These are phyloP conservation scores for Saccharomycopsis sp. DNA, from an alignment of 805 yeast genomes.

Conservation along the genomic window DNA sequence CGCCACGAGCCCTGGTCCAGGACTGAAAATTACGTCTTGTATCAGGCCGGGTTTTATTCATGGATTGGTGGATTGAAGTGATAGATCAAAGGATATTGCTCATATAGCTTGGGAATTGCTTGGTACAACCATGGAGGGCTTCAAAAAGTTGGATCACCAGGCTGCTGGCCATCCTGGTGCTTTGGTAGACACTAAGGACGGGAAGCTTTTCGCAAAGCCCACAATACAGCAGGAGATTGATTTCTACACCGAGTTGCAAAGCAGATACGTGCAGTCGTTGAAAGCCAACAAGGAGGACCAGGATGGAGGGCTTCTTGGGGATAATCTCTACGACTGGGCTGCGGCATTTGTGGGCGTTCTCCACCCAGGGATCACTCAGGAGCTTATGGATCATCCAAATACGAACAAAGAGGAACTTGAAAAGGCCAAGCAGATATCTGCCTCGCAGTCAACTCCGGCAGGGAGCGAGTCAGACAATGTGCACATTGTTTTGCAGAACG, in stretches of 20 bases:
- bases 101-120: background rate
- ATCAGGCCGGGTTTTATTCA: too few relatives aligned
- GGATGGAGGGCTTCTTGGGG: conserved; percentile 28
- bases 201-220: conserved; percentile 67
- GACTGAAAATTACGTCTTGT: too few relatives aligned
- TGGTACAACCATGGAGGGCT: conserved; percentile 7
- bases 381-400: conserved; percentile 22
- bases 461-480: conserved; percentile 21
- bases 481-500: conserved; percentile 66
- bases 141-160: conserved; percentile 37
- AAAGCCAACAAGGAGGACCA: conserved; percentile 26
- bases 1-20: too few relatives aligned
- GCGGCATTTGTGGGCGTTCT: conserved; percentile 62
- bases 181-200: conserved; percentile 47
- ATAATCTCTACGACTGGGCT: conserved; percentile 45
- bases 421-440: conserved; percentile 20
- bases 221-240: conserved; percentile 57
- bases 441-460: conserved; percentile 1
- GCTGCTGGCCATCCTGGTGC: conserved; percentile 95
- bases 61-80: too few relatives aligned
- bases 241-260: conserved; percentile 49
- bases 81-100: too few relatives aligned
- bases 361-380: conserved; percentile 36
- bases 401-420: conserved; percentile 21
- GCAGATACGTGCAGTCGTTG: conserved; percentile 21